Percentiles rank a stretch among this genome's conserved stretches.
These are phyloP conservation scores for Camellia granthamiana DNA, from an alignment of 148 eudicot genomes.

Conservation along the genomic window DNA sequence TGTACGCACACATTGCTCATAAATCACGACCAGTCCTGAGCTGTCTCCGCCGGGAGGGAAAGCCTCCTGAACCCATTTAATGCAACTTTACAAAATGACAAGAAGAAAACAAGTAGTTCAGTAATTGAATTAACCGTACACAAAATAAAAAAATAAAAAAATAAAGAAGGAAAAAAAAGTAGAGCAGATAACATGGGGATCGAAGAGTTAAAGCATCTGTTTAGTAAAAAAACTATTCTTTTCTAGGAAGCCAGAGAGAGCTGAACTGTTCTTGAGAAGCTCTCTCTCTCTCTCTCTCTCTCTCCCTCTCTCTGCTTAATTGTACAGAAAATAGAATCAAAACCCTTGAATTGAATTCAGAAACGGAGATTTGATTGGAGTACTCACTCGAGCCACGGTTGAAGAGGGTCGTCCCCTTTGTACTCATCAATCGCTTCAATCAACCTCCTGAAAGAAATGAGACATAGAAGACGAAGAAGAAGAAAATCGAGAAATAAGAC, in stretches of 20 bases:
- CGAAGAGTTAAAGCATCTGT: too few relatives aligned
- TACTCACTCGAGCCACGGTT: slow-evolving; percentile 81
- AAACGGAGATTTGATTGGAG: neutral
- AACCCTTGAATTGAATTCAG: neutral
- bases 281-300: neutral
- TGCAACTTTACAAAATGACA: slow-evolving; percentile 52
- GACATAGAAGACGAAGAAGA: neutral
- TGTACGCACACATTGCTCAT: slow-evolving; percentile 86
- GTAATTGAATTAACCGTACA: too few relatives aligned
- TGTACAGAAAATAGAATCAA: neutral
- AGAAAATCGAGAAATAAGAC: neutral
- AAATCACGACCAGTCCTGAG: slow-evolving; percentile 74
- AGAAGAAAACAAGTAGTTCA: neutral
- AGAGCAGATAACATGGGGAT: too few relatives aligned
- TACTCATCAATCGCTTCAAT: slow-evolving; percentile 72
- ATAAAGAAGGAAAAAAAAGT: neutral
- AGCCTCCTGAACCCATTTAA: slow-evolving; percentile 95
- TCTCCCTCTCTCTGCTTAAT: neutral
- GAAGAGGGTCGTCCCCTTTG: slow-evolving; percentile 85
- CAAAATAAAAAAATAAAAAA: neutral
- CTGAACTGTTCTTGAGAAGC: neutral
- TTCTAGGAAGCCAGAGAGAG: neutral
- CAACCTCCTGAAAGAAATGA: slow-evolving; percentile 48
- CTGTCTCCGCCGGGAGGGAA: slow-evolving; percentile 89
- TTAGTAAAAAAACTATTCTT: too few relatives aligned